These are phyloP conservation scores for Strobilomyces confusus DNA, from an alignment of 768 basidiomycete species.

Conservation along the genomic window DNA sequence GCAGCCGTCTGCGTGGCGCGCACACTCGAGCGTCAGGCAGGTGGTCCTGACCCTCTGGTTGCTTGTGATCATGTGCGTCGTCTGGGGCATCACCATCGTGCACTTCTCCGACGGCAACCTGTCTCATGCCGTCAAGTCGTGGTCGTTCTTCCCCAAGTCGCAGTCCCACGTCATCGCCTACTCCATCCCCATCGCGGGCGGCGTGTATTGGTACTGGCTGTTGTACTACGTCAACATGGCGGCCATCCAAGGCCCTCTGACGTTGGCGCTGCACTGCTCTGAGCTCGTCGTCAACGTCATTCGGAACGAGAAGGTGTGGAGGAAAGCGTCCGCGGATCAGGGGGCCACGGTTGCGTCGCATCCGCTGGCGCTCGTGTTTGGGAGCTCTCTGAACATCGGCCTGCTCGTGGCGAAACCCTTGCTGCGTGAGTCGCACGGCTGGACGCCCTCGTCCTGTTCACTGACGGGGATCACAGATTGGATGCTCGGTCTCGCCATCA, in stretches of 20 bases:
- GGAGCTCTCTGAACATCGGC: conserved; percentile 10
- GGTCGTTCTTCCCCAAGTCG: conserved; percentile 27
- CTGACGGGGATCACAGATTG: conserved; percentile 19
- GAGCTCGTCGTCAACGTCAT: conserved; percentile 29
- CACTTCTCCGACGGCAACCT: conserved; percentile 6
- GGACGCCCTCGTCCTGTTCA: neutral
- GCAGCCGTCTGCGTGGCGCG: conserved; percentile 29
- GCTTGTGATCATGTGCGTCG: conserved; percentile 18
- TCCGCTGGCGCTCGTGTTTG: conserved; percentile 23
- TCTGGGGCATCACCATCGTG: conserved; percentile 20
- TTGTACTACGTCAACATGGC: conserved; percentile 25
- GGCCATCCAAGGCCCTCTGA: conserved; percentile 27
- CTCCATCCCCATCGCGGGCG: conserved; percentile 17
- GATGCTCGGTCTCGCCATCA: conserved; percentile 32
- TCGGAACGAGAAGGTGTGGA: conserved; percentile 28
- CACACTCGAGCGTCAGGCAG: conserved; percentile 22
- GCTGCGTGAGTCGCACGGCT: conserved; percentile 20
- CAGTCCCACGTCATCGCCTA: conserved; percentile 20
- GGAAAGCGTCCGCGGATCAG: conserved; percentile 17
- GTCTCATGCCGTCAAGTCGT: conserved; percentile 4
- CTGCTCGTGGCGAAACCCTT: conserved; percentile 23
- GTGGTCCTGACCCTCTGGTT: conserved; percentile 22
- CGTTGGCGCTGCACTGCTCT: conserved; percentile 26
- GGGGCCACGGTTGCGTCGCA: conserved; percentile 14
- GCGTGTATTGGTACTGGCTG: conserved; percentile 22